Evolutionary conservation across 148 eudicot genomes (phyloP), one percentile per base, ranked within the genome.

Genomic region (Simmondsia chinensis): DNA sequence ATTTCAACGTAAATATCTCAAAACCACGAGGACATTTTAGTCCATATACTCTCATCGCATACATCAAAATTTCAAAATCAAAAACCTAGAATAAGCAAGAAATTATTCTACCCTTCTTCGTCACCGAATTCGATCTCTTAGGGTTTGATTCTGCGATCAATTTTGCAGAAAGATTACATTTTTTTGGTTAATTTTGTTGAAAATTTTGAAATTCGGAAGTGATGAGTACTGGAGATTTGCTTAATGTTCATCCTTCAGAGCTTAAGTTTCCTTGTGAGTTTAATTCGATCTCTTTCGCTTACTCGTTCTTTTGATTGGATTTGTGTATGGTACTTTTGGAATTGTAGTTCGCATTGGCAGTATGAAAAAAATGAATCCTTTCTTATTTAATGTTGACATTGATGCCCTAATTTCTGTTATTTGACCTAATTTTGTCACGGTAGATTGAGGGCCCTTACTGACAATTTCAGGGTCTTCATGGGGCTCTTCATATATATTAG

Each of bases 251-350:
- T 5, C 91, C 91, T 13, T 38, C 70, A 4, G 91, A 82, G 56
- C 76, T 82, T 44, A 77, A 72, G 64, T 82, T 82, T 49, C 63
- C 72, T 12, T 77, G 91, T 82, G 64, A 71, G 76, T 53, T 20
- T 0, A 24, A 20, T 43, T 60, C n/a, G n/a, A n/a, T n/a, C n/a
- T n/a, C n/a, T n/a, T n/a, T n/a, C n/a, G n/a, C n/a, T n/a, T n/a
- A n/a, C n/a, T n/a, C n/a, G n/a, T n/a, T n/a, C n/a, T n/a, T n/a
- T n/a, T n/a, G n/a, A n/a, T n/a, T n/a, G n/a, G n/a, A n/a, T n/a
- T n/a, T n/a, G n/a, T n/a, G n/a, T n/a, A n/a, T n/a, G n/a, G n/a
- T n/a, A n/a, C n/a, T n/a, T n/a, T n/a, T n/a, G n/a, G n/a, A n/a
- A n/a, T n/a, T n/a, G n/a, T n/a, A n/a, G n/a, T n/a, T n/a, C n/a